Conservation (phyloP, 2,329 filamentous ascomycete genomes). For the Cladophialophora psammophila region DNA sequence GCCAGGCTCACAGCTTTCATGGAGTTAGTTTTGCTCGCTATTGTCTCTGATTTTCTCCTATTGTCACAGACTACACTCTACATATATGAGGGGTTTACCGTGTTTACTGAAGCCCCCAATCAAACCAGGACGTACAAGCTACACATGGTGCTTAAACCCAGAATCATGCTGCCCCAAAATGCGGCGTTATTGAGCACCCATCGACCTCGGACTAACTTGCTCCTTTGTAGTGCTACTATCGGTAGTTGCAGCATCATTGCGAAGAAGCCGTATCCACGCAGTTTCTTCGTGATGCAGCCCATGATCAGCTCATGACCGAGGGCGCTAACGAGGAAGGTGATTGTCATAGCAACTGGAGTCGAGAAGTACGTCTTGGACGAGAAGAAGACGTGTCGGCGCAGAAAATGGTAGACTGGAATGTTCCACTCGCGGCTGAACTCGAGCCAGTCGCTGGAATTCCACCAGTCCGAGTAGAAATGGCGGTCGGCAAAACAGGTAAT, state of each 20-base stretch:
- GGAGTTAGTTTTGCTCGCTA: neutral
- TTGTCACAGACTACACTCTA: conserved; percentile 8
- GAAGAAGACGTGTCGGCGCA: conserved; percentile 91
- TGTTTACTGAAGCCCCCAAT: conserved; percentile 1
- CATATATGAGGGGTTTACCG: neutral
- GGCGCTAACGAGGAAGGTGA: conserved; percentile 91
- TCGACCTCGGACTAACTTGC: conserved; percentile 74
- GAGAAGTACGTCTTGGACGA: conserved; percentile 80
- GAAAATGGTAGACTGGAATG: conserved; percentile 94
- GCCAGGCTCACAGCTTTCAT: neutral
- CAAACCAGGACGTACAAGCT: conserved; percentile 66
- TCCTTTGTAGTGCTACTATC: conserved; percentile 89
- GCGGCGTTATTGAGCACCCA: conserved; percentile 85
- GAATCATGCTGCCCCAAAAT: conserved; percentile 92
- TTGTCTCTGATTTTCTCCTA: neutral
- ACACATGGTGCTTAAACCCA: conserved; percentile 77
- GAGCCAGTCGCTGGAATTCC: conserved; percentile 70
- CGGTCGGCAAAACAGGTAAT: conserved; percentile 92
- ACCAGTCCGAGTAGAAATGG: conserved; percentile 85
- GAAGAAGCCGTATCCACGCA: conserved; percentile 90
- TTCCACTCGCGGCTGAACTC: conserved; percentile 98
- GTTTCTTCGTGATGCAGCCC: conserved; percentile 97
- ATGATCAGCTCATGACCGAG: conserved; percentile 94
- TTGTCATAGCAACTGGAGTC: conserved; percentile 77
- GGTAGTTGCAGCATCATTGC: conserved; percentile 97